Conservation (phyloP, 768 basidiomycete species). For the Termitomyces titanicus region DNA sequence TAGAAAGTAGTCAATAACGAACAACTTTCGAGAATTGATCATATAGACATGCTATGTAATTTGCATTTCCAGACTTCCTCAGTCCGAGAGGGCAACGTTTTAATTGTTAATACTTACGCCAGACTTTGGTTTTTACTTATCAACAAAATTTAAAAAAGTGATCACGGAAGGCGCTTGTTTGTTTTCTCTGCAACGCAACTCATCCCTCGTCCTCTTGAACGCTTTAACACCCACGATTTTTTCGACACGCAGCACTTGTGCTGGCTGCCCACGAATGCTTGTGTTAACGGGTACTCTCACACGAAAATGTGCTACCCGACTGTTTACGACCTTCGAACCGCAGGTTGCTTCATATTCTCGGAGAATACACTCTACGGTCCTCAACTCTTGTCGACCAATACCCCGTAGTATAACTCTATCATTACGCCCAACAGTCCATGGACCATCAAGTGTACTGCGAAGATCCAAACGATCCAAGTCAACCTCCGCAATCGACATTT, state of each 20-base stretch:
- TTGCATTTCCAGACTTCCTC: no score
- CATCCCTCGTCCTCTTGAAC: no score
- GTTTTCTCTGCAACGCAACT: no score
- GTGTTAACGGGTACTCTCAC: conserved; percentile 4
- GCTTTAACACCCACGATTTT: neutral
- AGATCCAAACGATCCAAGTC: conserved; percentile 20
- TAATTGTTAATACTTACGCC: no score
- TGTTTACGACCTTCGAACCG: neutral
- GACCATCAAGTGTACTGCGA: neutral
- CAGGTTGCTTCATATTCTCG: neutral
- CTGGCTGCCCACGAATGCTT: conserved; percentile 1
- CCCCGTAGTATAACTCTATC: neutral
- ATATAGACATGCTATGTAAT: no score
- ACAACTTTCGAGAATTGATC: no score
- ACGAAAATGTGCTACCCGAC: conserved; percentile 2
- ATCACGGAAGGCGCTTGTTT: no score
- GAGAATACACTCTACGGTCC: neutral
- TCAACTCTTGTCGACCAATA: neutral
- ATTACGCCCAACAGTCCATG: neutral
- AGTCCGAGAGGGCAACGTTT: no score
- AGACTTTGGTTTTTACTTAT: no score
- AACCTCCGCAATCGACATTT: conserved; percentile 26
- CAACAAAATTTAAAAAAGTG: no score
- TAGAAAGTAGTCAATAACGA: no score
- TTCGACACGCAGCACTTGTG: neutral